Conservation (phyloP, 441 rosid species). For the Viola pubescens region DNA sequence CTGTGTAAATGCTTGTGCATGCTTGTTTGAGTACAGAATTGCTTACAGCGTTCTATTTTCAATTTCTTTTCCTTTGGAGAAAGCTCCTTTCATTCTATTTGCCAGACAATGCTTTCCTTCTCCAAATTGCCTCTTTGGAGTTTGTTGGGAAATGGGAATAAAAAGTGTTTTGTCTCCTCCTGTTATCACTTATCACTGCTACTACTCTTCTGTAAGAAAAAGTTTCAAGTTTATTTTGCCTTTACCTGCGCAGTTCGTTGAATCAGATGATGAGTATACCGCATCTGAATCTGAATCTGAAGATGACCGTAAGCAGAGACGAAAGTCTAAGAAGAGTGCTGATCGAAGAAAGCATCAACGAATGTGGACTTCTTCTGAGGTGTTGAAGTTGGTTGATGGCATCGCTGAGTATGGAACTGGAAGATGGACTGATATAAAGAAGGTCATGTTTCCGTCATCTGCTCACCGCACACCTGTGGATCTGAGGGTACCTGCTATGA, state of each 20-base stretch:
- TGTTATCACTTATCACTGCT: neutral
- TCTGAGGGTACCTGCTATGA: conserved; percentile 58
- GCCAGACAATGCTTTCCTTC: neutral
- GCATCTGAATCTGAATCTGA: conserved; percentile 43
- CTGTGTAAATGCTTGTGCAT: neutral
- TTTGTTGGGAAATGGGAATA: neutral
- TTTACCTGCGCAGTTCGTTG: conserved; percentile 26
- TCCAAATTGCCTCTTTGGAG: neutral
- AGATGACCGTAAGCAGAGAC: conserved; percentile 30
- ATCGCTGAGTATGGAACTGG: conserved; percentile 80
- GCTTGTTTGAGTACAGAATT: neutral
- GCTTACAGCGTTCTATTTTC: neutral
- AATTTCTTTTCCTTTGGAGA: neutral
- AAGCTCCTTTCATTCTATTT: too few relatives aligned
- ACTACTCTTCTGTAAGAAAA: neutral
- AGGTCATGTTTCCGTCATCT: conserved; percentile 50
- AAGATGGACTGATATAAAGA: conserved; percentile 91
- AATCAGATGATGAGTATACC: conserved; percentile 33
- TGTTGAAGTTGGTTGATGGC: conserved; percentile 72
- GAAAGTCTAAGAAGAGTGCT: conserved; percentile 29
- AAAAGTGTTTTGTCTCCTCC: neutral
- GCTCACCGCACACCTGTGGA: conserved; percentile 81
- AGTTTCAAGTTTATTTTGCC: conserved; percentile 6
- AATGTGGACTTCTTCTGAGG: conserved; percentile 81
- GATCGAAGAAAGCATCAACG: conserved; percentile 85